These are phyloP conservation scores for Pezicula carpinea DNA, from an alignment of 2,329 filamentous ascomycete species.

Conservation along the genomic window DNA sequence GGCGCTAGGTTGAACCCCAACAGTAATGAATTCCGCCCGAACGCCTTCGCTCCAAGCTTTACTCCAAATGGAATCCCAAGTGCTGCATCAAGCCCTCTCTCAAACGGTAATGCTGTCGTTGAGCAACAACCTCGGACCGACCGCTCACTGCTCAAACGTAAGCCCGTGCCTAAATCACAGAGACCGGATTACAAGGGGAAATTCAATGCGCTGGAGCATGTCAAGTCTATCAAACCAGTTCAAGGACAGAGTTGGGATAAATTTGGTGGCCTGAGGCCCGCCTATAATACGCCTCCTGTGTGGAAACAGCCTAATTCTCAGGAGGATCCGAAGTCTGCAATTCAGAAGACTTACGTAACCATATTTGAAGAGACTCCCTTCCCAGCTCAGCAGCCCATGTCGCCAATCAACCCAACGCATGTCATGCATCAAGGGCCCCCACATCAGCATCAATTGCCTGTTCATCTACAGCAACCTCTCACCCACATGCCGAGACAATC, in stretches of 20 bases:
- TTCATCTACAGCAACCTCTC: constrained; percentile 74
- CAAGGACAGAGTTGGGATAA: constrained; percentile 61
- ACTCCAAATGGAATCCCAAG: constrained; percentile 62
- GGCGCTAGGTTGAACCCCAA: constrained; percentile 58
- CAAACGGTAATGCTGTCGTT: constrained; percentile 34
- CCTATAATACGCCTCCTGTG: constrained; percentile 78
- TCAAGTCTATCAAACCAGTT: constrained; percentile 49
- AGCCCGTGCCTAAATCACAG: constrained; percentile 57
- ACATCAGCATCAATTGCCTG: constrained; percentile 79
- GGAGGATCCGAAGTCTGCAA: constrained; percentile 63
- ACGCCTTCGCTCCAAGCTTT: constrained; percentile 74
- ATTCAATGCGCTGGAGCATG: constrained; percentile 58
- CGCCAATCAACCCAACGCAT: constrained; percentile 65
- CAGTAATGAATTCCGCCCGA: constrained; percentile 79
- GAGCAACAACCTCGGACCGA: constrained; percentile 29
- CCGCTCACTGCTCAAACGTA: constrained; percentile 61
- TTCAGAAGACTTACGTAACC: constrained; percentile 66
- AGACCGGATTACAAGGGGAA: constrained; percentile 47
- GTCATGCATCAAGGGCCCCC: constrained; percentile 63
- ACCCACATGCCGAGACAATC: constrained; percentile 61
- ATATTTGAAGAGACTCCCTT: constrained; percentile 69
- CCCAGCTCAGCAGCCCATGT: constrained; percentile 47
- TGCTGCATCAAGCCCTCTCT: constrained; percentile 66
- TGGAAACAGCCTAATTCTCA: constrained; percentile 73
- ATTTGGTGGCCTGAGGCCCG: constrained; percentile 78